Evolutionary conservation across 345 rosid species (phyloP), one percentile per base, ranked within the genome.

Genomic region (Citrus sp.): DNA sequence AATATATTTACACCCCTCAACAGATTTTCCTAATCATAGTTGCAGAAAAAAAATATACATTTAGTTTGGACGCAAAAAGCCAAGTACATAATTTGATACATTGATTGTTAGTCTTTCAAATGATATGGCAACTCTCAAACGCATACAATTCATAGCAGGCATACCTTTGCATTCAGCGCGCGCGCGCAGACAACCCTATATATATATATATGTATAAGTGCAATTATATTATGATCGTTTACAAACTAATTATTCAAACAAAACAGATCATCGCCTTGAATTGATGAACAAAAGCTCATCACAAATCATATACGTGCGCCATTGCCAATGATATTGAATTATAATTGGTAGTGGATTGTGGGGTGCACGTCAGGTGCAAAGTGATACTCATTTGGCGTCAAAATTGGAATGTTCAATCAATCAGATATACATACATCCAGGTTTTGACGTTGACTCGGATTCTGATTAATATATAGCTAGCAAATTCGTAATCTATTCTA

Each of bases 1-100:
- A 62, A 61, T 24, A 42, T 75, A 40, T 68, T 42, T 72, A 64
- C 65, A 79, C 68, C 76, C 80, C 71, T 76, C 35, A 27, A 35
- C 18, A 38, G 67, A 59, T 72, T 6, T 32, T 75, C 71, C 82
- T 66, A 30, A 70, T n/a, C 24, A 59, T 27, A 65, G 24, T 63
- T 21, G 14, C 51, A 46, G 51, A 30, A 35, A 32, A 19, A n/a
- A n/a, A 55, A 54, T 38, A 1, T 3, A 24, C 51, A 61, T 70
- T 46, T 7, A 78, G 61, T 10, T 77, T 24, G 63, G 16, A 46
- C 1, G 16, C 68, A 35, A 54, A 1, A 27, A 42, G 54, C 21
- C 25, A 27, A 71, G 18, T 46, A 13, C 60, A 49, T 2, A 27
- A 49, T 19, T 7, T 51, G 37, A 49, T 49, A 18, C 55, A 25